These are phyloP conservation scores for Cystofilobasidium bisporidii DNA, from an alignment of 768 basidiomycete genomes.

Conservation along the genomic window DNA sequence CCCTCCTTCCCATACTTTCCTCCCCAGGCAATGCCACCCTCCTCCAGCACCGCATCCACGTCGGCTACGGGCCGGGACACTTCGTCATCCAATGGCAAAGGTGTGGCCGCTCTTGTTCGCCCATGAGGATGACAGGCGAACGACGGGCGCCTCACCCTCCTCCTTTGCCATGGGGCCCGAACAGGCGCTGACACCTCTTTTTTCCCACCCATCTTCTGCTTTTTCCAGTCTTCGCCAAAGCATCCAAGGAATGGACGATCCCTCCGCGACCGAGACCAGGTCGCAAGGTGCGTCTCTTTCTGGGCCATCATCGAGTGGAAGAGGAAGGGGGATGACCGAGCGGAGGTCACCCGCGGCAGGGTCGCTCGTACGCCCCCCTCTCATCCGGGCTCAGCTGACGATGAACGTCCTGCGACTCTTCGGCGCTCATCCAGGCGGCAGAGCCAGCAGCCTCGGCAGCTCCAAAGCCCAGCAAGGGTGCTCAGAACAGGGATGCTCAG, in stretches of 20 bases:
- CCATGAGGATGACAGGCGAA: too few species aligned
- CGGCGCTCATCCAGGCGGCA: conserved; percentile 18
- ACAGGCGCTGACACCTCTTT: too few species aligned
- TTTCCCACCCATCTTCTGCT: background rate
- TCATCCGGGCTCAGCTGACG: background rate
- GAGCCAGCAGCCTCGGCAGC: conserved; percentile 11
- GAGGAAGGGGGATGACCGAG: background rate
- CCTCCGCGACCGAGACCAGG: conserved; percentile 27
- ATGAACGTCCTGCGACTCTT: background rate
- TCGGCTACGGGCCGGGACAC: background rate
- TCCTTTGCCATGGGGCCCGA: too few species aligned
- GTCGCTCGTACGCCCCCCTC: background rate
- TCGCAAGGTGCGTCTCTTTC: conserved; percentile 4
- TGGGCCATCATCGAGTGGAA: too few species aligned
- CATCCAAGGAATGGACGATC: conserved; percentile 26
- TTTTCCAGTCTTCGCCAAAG: conserved; percentile 24
- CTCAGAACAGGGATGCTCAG: conserved; percentile 27
- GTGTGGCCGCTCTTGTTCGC: background rate
- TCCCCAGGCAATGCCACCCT: too few species aligned
- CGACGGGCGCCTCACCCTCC: too few species aligned
- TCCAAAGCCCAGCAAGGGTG: background rate
- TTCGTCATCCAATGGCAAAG: conserved; percentile 8
- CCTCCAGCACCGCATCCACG: background rate
- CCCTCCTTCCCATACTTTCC: background rate
- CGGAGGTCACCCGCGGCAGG: background rate